These are phyloP conservation scores for Trichaptum fuscoviolaceum DNA, from an alignment of 768 basidiomycete species.

Conservation along the genomic window DNA sequence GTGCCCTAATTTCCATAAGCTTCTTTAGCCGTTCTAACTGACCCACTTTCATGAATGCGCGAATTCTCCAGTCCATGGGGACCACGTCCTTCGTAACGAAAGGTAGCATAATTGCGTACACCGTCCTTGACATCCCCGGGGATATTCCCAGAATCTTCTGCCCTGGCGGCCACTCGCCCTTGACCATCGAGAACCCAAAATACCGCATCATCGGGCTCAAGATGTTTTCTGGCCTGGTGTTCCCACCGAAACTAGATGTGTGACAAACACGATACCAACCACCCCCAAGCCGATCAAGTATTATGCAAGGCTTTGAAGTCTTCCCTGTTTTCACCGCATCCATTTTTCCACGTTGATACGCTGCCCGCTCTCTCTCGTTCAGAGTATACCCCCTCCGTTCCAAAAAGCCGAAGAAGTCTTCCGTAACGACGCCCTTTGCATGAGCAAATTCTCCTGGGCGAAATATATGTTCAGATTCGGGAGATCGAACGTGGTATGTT, in stretches of 20 bases:
- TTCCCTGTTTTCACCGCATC: background rate
- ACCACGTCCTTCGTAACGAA: background rate
- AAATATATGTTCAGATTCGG: background rate
- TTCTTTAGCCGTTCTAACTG: background rate
- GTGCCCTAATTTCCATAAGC: background rate
- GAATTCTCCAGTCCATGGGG: background rate
- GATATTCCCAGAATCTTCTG: background rate
- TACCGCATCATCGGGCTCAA: background rate
- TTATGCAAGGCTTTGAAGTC: background rate
- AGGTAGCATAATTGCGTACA: background rate
- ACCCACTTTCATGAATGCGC: background rate
- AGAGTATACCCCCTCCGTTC: background rate
- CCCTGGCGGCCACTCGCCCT: background rate
- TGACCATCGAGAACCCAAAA: background rate
- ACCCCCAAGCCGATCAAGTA: conserved; percentile 1
- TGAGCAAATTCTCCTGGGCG: conserved; percentile 1
- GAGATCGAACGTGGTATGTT: background rate
- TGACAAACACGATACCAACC: conserved; percentile 1
- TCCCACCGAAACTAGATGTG: background rate
- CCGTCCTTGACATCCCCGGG: background rate
- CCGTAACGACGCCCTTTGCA: background rate
- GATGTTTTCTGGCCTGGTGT: background rate
- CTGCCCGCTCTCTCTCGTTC: background rate
- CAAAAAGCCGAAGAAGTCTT: background rate
- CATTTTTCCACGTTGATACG: background rate